Conservation (phyloP, 148 eudicot species). For the Persicaria tinctoria region DNA sequence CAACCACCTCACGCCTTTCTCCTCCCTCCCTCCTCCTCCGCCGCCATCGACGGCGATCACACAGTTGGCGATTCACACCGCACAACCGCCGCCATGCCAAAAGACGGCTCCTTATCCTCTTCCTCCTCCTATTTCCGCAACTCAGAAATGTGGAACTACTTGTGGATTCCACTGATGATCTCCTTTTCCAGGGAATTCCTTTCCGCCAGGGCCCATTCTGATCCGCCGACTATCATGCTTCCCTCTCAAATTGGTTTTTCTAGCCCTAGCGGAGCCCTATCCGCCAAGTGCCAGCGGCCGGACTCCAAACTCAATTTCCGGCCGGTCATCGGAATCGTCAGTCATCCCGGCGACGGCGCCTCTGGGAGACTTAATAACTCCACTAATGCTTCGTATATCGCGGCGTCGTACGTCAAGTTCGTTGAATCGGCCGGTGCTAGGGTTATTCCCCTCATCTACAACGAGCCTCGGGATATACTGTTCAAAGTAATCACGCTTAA, state of each 20-base stretch:
- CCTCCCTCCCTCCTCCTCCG: background rate
- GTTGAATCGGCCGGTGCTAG: slow-evolving; percentile 92
- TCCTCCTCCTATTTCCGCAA: slow-evolving; percentile 15
- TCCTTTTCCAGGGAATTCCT: slow-evolving; percentile 25
- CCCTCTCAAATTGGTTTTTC: slow-evolving; percentile 21
- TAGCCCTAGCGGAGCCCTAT: background rate
- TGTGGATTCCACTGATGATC: slow-evolving; percentile 43
- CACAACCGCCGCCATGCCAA: slow-evolving; percentile 8
- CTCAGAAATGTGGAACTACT: slow-evolving; percentile 23
- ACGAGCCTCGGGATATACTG: slow-evolving; percentile 55
- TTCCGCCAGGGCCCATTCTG: slow-evolving; percentile 19
- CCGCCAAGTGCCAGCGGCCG: slow-evolving; percentile 37
- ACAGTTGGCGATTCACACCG: slow-evolving; percentile 12
- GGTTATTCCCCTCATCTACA: slow-evolving; percentile 80
- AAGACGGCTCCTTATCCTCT: background rate
- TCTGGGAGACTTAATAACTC: slow-evolving; percentile 71
- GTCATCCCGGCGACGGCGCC: slow-evolving; percentile 95
- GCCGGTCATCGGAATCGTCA: slow-evolving; percentile 79
- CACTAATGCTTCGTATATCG: slow-evolving; percentile 58
- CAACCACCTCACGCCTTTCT: background rate
- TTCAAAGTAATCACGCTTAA: slow-evolving; percentile 26
- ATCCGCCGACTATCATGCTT: slow-evolving; percentile 31
- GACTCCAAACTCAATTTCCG: slow-evolving; percentile 58
- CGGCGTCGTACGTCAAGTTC: slow-evolving; percentile 90
- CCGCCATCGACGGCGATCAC: slow-evolving; percentile 9